Base-by-base conservation (phyloP, 257 asterid species). In the Scutellaria baicalensis region DNA sequence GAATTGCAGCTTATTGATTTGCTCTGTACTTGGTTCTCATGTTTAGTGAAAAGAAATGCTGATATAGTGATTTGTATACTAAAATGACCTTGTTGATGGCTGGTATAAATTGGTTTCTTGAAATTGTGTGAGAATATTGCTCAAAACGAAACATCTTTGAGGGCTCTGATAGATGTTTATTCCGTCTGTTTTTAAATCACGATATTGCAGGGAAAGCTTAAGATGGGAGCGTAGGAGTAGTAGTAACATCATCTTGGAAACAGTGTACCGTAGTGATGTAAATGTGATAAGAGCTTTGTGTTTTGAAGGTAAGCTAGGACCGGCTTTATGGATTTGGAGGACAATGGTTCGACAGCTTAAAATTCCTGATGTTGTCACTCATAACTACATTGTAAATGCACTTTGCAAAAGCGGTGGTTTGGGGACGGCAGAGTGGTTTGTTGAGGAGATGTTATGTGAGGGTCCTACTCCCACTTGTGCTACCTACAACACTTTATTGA, bases 401-500 rank as follows among this genome's bases (percentile, higher is more conserved):
- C 83, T 93, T 33, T 87, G 96, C 86, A 86, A 86, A 76, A 81
- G 55, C 1, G 85, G 96, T 71, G 80, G 91, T 59, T 45, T 93
- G 76, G 81, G 66, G 77, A 82, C 67, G 77, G 96, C 99, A 1
- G 92, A 84, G 75, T 81, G 80, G 86, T 74, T 89, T 78, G 77
- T 93, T 27, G 39, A 55, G 21, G 81, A 88, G 84, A 93, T 93
- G 97, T 59, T 77, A 48, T 5, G n/a, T 35, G 76, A 79, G 42
- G 99, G 95, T 50, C 93, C 93, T 73, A 58, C 75, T 66, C 97
- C 96, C 58, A 84, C 79, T 59, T 85, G 95, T 85, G 84, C 88
- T 33, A 91, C 96, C 42, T 93, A 82, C 84, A 93, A 93, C 88
- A 86, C 90, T 39, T 78, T 93, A 77, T 79, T 91, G 78, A 86